These are phyloP conservation scores for Wallacemonas sp. DNA, from an alignment of 208 protist genomes.

Conservation along the genomic window DNA sequence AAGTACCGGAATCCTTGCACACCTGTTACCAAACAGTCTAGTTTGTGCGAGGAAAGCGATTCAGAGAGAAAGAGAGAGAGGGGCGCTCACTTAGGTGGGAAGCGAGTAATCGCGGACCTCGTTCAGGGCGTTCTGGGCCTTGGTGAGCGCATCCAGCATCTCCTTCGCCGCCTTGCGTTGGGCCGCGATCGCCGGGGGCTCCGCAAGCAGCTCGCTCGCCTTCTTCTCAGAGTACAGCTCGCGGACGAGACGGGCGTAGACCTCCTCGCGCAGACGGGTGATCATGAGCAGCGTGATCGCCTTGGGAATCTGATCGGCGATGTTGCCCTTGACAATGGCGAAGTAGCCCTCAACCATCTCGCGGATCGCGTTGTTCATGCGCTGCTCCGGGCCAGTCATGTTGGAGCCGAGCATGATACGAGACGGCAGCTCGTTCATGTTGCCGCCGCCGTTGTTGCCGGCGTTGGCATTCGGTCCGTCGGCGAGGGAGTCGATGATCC, in stretches of 20 bases:
- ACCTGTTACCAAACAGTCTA: too few species aligned
- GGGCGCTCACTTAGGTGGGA: background rate
- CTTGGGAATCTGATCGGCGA: constrained; percentile 97
- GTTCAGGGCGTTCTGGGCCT: constrained; percentile 85
- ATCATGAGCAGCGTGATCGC: constrained; percentile 98
- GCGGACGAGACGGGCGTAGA: constrained; percentile 95
- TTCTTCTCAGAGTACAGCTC: constrained; percentile 94
- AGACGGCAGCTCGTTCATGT: constrained; percentile 79
- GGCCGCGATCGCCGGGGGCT: constrained; percentile 84
- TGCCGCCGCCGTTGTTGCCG: constrained; percentile 18
- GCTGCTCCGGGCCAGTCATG: constrained; percentile 76
- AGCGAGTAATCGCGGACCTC: constrained; percentile 81
- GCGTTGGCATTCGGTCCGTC: background rate
- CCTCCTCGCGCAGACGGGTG: constrained; percentile 84
- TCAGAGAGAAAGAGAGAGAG: background rate
- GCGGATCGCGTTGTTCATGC: constrained; percentile 82
- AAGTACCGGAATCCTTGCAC: too few species aligned
- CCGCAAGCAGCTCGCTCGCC: constrained; percentile 93
- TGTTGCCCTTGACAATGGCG: constrained; percentile 88
- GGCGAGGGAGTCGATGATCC: constrained; percentile 37
- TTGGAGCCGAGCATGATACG: constrained; percentile 75
- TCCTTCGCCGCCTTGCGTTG: constrained; percentile 89
- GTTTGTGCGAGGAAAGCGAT: too few species aligned
- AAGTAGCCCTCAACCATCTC: constrained; percentile 94
- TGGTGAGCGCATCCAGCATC: constrained; percentile 90